These are phyloP conservation scores for Penicillium steckii DNA, from an alignment of 495 filamentous ascomycete genomes.

Conservation along the genomic window DNA sequence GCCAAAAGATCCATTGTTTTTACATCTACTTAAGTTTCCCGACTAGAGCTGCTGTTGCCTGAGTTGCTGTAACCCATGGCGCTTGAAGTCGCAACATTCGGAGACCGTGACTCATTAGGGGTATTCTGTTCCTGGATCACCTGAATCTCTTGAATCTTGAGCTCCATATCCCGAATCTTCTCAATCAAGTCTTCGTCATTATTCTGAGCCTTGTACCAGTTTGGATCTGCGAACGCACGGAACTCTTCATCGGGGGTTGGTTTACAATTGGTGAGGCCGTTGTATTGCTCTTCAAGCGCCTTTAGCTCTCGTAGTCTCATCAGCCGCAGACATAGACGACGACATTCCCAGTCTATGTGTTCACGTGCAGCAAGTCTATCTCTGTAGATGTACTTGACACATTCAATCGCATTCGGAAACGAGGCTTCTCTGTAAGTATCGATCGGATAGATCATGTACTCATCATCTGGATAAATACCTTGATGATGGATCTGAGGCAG, in stretches of 20 bases:
- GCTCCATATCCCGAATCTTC: background rate
- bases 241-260: background rate
- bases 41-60: too few species aligned
- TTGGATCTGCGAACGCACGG: background rate
- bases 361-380: background rate
- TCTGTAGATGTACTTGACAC: background rate
- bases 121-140: too few species aligned
- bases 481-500: background rate
- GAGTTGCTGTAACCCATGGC: too few species aligned
- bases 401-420: background rate
- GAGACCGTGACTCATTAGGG: too few species aligned
- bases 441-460: background rate
- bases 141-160: background rate
- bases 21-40: too few species aligned
- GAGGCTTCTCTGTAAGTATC: background rate
- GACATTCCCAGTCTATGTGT: constrained; percentile 5
- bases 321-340: constrained; percentile 2
- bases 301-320: background rate
- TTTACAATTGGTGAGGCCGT: too few species aligned
- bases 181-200: background rate
- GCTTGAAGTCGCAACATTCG: too few species aligned
- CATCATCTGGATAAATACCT: background rate
- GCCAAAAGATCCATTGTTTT: too few species aligned
- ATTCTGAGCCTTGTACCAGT: background rate
- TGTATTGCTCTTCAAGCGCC: background rate